A percentile compares a stretch with the other conserved stretches of the same genome.
Evolutionary conservation across 148 eudicot species (phyloP).

Genomic region (Drosera capensis): DNA sequence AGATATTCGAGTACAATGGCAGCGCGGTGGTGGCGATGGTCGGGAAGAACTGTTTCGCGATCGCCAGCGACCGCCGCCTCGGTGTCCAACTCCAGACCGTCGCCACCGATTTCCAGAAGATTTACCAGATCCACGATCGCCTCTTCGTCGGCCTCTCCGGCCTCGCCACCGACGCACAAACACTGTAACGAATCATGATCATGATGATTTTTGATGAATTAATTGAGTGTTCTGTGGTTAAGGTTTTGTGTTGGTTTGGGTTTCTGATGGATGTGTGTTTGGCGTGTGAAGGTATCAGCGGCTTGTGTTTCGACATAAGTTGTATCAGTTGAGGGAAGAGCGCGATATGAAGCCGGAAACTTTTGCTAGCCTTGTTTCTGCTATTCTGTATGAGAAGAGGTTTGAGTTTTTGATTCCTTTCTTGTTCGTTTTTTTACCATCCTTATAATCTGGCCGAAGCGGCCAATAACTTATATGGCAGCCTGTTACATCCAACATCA

Average conservation of each 20-base stretch:
- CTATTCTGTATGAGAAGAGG: slow-evolving; percentile 94
- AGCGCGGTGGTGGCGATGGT: slow-evolving; percentile 96
- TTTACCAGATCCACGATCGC: slow-evolving; percentile 52
- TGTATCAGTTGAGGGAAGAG: slow-evolving; percentile 87
- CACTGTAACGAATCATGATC: slow-evolving; percentile 29
- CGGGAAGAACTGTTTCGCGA: slow-evolving; percentile 87
- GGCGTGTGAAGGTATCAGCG: slow-evolving; percentile 59
- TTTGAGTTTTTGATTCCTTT: slow-evolving; percentile 6
- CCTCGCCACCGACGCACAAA: slow-evolving; percentile 72
- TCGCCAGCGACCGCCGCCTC: slow-evolving; percentile 80
- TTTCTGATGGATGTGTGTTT: slow-evolving; percentile 2
- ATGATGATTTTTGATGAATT: background rate
- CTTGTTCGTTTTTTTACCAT: background rate
- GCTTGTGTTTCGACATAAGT: slow-evolving; percentile 71
- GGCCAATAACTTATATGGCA: too few relatives aligned
- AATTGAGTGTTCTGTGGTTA: background rate
- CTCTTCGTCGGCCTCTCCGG: slow-evolving; percentile 85
- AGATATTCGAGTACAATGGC: slow-evolving; percentile 98
- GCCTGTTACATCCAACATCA: too few relatives aligned
- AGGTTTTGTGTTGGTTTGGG: background rate
- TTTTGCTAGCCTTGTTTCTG: slow-evolving; percentile 93
- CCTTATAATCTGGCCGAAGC: too few relatives aligned
- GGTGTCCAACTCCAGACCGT: slow-evolving; percentile 92
- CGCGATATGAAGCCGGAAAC: slow-evolving; percentile 98
- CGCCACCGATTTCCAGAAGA: slow-evolving; percentile 87